Base-by-base conservation (phyloP, 2,329 filamentous ascomycete species). In the Lachnellula cervina region DNA sequence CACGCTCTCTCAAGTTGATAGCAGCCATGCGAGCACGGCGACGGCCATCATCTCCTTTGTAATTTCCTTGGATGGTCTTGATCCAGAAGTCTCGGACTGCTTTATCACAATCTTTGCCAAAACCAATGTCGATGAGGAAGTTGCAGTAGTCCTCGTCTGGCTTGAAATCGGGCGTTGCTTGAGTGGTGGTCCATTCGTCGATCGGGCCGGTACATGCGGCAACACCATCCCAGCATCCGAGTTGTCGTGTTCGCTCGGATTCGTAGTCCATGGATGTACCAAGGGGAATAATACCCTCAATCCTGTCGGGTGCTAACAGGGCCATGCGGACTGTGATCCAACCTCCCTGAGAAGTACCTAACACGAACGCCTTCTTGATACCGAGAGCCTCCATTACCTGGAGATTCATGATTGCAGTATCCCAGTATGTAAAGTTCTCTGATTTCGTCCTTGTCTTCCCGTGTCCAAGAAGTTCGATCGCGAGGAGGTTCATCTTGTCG, bases 341-440 rank as follows among this genome's bases (percentile, higher is more conserved):
- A 2, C 77, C 79, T 21, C 78, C 78, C 65, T 80, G 77, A 53
- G 75, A 78, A 8, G 77, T 80, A 17, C 79, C 79, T 8, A 80
- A 65, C 0, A 74, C 73, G 58, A 78, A 81, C 0, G 76, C 77
- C 69, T 76, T 76, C 17, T 71, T 51, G 25, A 81, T 71, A 2
- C 72, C 71, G 3, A 81, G 71, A 5, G 72, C 72, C 40, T 81
- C 76, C 73, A 84, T 72, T 1, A 80, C 78, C 68, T 84, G 80
- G 8, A 82, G 68, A 11, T 76, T 75, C 76, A 84, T 76, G 56
- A 73, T 68, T 45, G 79, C 78, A 3, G 77, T 70, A 64, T 81
- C 79, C 79, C 79, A 81, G 69, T 80, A 80, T 2, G 77, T 81
- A 62, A 78, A 81, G 56, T 78, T 75, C 62, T 79, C 76, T 0